Conservation (phyloP, 1,284 basidiomycete species). For the Irpex lacteus region DNA sequence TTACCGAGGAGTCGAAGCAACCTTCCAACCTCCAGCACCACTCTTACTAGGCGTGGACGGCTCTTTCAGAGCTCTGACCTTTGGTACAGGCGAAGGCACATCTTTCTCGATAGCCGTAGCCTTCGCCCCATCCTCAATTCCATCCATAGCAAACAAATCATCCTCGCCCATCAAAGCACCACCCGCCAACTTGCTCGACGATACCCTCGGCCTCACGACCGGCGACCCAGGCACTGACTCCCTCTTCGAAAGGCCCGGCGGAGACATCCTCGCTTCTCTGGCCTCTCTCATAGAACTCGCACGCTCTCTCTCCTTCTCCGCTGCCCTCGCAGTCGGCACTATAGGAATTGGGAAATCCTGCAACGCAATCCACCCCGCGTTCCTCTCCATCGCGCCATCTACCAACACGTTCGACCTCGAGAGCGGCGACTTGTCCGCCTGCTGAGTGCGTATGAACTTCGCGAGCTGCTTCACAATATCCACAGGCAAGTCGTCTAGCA, state of each 20-base stretch:
- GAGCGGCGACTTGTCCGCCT: slow-evolving; percentile 66
- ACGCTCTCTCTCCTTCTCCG: slow-evolving; percentile 6
- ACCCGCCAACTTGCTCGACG: slow-evolving; percentile 14
- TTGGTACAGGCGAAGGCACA: slow-evolving; percentile 1
- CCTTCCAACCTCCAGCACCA: slow-evolving; percentile 34
- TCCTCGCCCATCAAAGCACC: slow-evolving; percentile 32
- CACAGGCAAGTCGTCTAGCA: slow-evolving; percentile 75
- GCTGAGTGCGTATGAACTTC: slow-evolving; percentile 56
- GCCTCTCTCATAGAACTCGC: slow-evolving; percentile 20
- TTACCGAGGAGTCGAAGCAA: slow-evolving; percentile 37
- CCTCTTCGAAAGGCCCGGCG: slow-evolving; percentile 32
- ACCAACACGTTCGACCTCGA: slow-evolving; percentile 59
- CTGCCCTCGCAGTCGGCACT: slow-evolving; percentile 36
- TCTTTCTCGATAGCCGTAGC: slow-evolving; percentile 12
- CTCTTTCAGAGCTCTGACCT: not conserved
- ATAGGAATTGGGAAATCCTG: slow-evolving; percentile 81
- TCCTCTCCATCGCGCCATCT: slow-evolving; percentile 59
- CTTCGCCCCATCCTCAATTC: slow-evolving; percentile 31
- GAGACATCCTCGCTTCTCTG: slow-evolving; percentile 45
- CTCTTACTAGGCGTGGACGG: slow-evolving; percentile 7
- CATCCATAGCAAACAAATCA: slow-evolving; percentile 69
- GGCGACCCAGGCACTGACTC: slow-evolving; percentile 26
- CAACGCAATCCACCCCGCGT: slow-evolving; percentile 74
- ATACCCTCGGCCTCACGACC: slow-evolving; percentile 26
- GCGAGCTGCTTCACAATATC: slow-evolving; percentile 72